These are phyloP conservation scores for Curvularia sp. DNA, from an alignment of 2,329 filamentous ascomycete genomes.

Conservation along the genomic window DNA sequence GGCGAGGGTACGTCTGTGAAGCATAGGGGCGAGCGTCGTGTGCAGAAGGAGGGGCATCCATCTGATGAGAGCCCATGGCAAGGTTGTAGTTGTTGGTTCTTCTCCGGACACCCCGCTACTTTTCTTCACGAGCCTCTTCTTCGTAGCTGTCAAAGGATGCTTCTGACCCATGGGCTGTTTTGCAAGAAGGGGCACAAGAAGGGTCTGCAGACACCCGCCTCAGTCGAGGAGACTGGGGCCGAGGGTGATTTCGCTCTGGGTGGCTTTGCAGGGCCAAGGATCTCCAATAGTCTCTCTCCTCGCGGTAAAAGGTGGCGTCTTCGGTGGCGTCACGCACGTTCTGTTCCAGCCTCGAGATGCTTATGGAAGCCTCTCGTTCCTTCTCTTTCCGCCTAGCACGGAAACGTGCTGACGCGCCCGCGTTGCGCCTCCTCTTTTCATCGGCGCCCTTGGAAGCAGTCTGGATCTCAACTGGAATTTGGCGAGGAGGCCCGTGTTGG, in stretches of 20 bases:
- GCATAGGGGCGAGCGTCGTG: conserved; percentile 31
- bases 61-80: conserved; percentile 31
- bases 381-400: conserved; percentile 82
- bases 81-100: conserved; percentile 48
- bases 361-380: conserved; percentile 73
- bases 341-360: conserved; percentile 72
- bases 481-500: conserved; percentile 57
- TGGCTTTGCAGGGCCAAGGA: conserved; percentile 64
- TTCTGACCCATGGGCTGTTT: conserved; percentile 39
- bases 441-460: conserved; percentile 83
- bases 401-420: conserved; percentile 83
- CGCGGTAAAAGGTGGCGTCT: conserved; percentile 75
- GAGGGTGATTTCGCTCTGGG: conserved; percentile 54
- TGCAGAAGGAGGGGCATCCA: conserved; percentile 29
- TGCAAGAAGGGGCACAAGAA: conserved; percentile 39
- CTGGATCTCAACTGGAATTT: conserved; percentile 77
- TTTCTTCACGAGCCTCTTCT: conserved; percentile 38
- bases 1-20: conserved; percentile 26
- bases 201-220: conserved; percentile 42
- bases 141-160: conserved; percentile 44
- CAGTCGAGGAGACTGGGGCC: conserved; percentile 53
- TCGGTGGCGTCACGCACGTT: conserved; percentile 71
- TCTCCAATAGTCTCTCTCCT: conserved; percentile 72
- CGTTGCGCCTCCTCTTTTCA: conserved; percentile 85
- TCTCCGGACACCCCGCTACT: conserved; percentile 47